Evolutionary conservation across 768 basidiomycete genomes (phyloP), one percentile per base, ranked within the genome.

Genomic region (Leucosporidium creatinivorum): DNA sequence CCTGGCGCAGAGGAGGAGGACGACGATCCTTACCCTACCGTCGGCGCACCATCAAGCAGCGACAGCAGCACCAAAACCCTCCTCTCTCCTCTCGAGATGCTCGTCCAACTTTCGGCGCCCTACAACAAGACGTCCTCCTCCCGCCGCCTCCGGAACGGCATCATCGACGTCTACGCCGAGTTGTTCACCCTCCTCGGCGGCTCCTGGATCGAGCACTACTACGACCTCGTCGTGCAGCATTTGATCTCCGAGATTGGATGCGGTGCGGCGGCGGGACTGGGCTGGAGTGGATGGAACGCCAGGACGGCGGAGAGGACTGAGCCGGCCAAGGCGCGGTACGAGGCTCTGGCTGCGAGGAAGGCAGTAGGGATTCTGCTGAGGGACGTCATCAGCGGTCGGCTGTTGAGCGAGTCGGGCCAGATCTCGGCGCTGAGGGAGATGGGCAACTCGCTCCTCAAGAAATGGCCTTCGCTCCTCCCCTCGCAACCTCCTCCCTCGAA

Each of bases 381-480:
- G 60, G 91, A 96, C 73, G 82, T 97, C 31, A 85, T 99, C 54
- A 91, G 90, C 3, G 85, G 89, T 2, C 81, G 93, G 67, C 87
- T 96, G 83, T 79, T 98, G 70, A 89, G 89, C 67, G 94, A 99
- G 75, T 90, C 92, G 75, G 93, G 89, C 0, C 94, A 98, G 78
- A 93, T 98, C 56, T 81, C 82, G 31, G 93, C 93, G 3, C 89
- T 96, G 44, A 86, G 89, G 73, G 93, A 96, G 72, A 80, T 96
- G 51, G 86, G 89, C 0, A 86, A 82, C 47, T 81, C 83, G 6
- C 96, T 91, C 76, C 80, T 96, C 67, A 91, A 89, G 77, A 84
- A 90, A 61, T 97, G 92, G 91, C 92, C 93, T 1, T 88, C 91
- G 0, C 84, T 94, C 79, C 86, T 97, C 84, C 91, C 91, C 15